These are phyloP conservation scores for Somion occarium DNA, from an alignment of 1,284 basidiomycete genomes.

Conservation along the genomic window DNA sequence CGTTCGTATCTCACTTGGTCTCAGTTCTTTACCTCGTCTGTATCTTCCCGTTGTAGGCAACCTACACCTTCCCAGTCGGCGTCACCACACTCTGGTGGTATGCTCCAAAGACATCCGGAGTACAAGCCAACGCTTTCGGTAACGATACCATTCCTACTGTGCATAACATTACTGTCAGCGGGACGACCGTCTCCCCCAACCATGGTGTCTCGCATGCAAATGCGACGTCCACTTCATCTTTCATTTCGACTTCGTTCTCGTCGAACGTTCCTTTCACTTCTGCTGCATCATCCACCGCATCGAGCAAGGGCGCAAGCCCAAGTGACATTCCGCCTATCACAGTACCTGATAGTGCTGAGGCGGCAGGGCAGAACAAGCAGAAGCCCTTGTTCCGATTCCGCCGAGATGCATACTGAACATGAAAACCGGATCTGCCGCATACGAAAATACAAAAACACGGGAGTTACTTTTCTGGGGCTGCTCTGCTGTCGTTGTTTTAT, in stretches of 20 bases:
- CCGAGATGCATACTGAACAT: background rate
- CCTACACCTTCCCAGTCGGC: constrained; percentile 64
- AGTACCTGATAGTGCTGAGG: too few relatives aligned
- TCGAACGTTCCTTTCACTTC: background rate
- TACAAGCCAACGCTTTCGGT: background rate
- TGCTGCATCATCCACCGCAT: background rate
- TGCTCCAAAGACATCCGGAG: constrained; percentile 19
- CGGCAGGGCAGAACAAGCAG: too few relatives aligned
- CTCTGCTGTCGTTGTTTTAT: too few relatives aligned
- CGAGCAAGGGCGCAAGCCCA: background rate
- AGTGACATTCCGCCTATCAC: too few relatives aligned
- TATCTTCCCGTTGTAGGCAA: constrained; percentile 47
- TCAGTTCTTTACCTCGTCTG: background rate
- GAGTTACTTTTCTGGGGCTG: too few relatives aligned
- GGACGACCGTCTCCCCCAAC: background rate
- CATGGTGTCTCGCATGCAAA: background rate
- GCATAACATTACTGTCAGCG: background rate
- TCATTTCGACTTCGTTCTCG: background rate
- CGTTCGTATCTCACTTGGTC: constrained; percentile 2
- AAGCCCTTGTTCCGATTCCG: constrained; percentile 4
- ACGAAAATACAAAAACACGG: too few relatives aligned
- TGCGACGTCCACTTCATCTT: background rate
- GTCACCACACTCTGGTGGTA: constrained; percentile 47
- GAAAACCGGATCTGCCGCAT: too few relatives aligned
- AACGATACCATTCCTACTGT: background rate